Evolutionary conservation across 768 basidiomycete species (phyloP).

Genomic region (Boletus sp.): DNA sequence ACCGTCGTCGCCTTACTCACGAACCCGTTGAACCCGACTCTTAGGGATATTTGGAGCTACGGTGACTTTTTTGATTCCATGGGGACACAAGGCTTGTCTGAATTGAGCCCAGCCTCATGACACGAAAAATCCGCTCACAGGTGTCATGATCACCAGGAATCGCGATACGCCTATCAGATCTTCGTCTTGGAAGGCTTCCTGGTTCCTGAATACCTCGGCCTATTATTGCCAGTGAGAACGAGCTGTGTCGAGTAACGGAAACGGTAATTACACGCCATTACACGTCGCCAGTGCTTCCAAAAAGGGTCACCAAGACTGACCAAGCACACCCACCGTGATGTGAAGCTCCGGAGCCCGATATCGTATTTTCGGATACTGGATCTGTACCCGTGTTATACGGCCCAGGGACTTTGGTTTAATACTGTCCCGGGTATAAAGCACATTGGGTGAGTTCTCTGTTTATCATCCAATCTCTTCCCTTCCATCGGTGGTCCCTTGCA

Average conservation of each 20-base stretch:
- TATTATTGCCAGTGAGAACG: slow-evolving; percentile 6
- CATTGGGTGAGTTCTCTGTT: background rate
- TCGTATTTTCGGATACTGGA: slow-evolving; percentile 15
- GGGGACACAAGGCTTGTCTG: slow-evolving; percentile 2
- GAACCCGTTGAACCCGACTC: slow-evolving; percentile 16
- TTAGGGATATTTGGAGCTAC: slow-evolving; percentile 7
- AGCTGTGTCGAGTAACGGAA: slow-evolving; percentile 5
- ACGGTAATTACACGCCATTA: slow-evolving; percentile 10
- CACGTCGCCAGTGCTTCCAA: slow-evolving; percentile 17
- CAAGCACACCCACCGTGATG: slow-evolving; percentile 14
- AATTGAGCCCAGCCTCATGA: slow-evolving; percentile 9
- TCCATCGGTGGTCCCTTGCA: background rate
- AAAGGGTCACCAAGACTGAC: slow-evolving; percentile 11
- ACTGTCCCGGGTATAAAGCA: slow-evolving; percentile 21
- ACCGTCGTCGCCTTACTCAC: slow-evolving; percentile 1
- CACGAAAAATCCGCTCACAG: slow-evolving; percentile 3
- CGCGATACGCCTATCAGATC: slow-evolving; percentile 18
- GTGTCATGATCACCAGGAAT: slow-evolving; percentile 17
- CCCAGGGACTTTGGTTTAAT: slow-evolving; percentile 8
- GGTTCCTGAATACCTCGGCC: background rate
- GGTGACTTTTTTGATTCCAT: slow-evolving; percentile 3
- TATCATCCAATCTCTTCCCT: background rate
- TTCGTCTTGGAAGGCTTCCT: slow-evolving; percentile 2
- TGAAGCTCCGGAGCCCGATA: slow-evolving; percentile 20
- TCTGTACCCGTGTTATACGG: slow-evolving; percentile 12